Conservation (phyloP, 2,329 filamentous ascomycete genomes). For the Exophiala mesophila region DNA sequence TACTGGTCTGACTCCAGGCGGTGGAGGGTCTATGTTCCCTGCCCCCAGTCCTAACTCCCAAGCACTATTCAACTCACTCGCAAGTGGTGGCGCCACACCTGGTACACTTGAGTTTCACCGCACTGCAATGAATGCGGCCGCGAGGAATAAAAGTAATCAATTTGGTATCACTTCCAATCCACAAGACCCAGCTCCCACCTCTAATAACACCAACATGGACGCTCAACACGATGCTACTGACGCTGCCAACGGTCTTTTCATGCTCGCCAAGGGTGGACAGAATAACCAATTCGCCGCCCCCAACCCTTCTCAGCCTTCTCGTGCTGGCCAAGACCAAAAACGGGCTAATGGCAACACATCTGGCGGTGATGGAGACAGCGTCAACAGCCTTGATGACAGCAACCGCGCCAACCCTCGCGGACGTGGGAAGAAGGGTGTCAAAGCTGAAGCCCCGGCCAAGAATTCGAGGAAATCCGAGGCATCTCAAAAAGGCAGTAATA, state of each 20-base stretch:
- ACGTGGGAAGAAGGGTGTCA: constrained; percentile 58
- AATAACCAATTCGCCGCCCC: constrained; percentile 50
- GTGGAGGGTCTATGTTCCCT: constrained; percentile 95
- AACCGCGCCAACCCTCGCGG: constrained; percentile 63
- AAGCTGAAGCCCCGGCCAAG: constrained; percentile 48
- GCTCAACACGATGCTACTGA: constrained; percentile 87
- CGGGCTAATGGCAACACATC: constrained; percentile 40
- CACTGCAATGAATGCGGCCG: constrained; percentile 76
- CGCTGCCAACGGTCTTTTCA: constrained; percentile 87
- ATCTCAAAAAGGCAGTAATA: constrained; percentile 61
- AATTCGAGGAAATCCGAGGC: constrained; percentile 73
- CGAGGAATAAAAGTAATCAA: constrained; percentile 56
- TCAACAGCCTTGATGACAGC: constrained; percentile 64
- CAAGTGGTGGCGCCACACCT: constrained; percentile 79
- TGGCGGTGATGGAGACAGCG: constrained; percentile 56
- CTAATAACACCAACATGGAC: constrained; percentile 39
- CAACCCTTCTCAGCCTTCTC: constrained; percentile 41
- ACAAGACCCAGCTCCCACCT: constrained; percentile 33
- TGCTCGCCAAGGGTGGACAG: constrained; percentile 68
- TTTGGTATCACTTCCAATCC: constrained; percentile 40
- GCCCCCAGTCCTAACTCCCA: constrained; percentile 82
- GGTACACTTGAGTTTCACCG: constrained; percentile 91
- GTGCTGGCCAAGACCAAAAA: constrained; percentile 39
- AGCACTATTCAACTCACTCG: constrained; percentile 72
- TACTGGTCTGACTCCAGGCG: constrained; percentile 87